A percentile compares a stretch with the other conserved stretches of the same genome.
phyloP scores from a whole-genome alignment of 257 asterid species.

The Rauvolfia tetraphylla region DNA sequence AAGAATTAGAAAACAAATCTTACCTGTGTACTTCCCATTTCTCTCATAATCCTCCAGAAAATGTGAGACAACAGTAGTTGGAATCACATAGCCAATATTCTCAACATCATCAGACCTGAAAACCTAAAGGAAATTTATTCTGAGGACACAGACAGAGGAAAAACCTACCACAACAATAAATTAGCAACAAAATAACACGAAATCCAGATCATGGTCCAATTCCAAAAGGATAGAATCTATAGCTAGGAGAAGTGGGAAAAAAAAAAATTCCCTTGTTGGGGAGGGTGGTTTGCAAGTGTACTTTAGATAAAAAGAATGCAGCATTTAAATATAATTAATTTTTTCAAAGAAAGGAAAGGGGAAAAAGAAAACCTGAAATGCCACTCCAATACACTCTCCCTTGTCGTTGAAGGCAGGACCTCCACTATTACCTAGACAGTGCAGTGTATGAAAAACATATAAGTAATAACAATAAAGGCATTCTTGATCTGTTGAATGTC shows the following conservation, averaged over 20 bases:
- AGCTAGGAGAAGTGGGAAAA: no score
- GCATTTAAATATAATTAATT: not conserved
- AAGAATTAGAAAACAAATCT: constrained; percentile 22
- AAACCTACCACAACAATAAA: constrained; percentile 11
- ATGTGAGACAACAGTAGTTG: constrained; percentile 89
- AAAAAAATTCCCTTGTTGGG: no score
- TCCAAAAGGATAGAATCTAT: not conserved
- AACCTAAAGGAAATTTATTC: constrained; percentile 59
- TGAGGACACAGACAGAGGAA: constrained; percentile 29
- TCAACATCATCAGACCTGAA: constrained; percentile 96
- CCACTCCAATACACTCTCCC: constrained; percentile 99
- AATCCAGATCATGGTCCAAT: not conserved
- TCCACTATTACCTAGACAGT: constrained; percentile 83
- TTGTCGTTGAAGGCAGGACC: constrained; percentile 96
- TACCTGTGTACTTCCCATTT: constrained; percentile 87
- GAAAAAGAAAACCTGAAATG: constrained; percentile 72
- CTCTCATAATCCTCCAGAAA: constrained; percentile 89
- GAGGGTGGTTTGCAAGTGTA: no score
- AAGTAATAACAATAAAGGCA: constrained; percentile 5
- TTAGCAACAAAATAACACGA: constrained; percentile 9
- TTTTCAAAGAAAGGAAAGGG: not conserved
- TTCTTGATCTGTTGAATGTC: not conserved
- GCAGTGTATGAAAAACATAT: constrained; percentile 8
- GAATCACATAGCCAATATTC: constrained; percentile 95
- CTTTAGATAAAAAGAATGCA: no score